Base-by-base conservation (phyloP, 805 yeast genomes). In the Yarrowia sp. region DNA sequence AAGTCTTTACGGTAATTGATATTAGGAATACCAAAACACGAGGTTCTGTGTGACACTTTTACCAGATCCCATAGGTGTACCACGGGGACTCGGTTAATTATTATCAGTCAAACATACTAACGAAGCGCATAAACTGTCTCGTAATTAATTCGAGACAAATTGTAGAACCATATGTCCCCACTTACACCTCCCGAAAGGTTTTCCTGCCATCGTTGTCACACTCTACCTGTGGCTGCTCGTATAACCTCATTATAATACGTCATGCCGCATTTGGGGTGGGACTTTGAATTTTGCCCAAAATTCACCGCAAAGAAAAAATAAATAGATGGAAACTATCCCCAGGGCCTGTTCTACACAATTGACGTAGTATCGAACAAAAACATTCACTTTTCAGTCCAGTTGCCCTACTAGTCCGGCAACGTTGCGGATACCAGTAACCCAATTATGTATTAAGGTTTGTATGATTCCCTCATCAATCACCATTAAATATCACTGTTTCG, bases 191-290 rank as follows among this genome's bases (percentile, higher is more conserved):
- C 17, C n/a, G n/a, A n/a, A n/a, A n/a, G n/a, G n/a, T n/a, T n/a
- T n/a, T n/a, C n/a, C 36, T 33, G 4, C 36, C 36, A 14, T 33
- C 19, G 7, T 5, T 7, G 10, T 35, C 5, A 9, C 40, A 35
- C 40, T n/a, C 16, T n/a, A 35, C 22, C 21, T 44, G 52, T 30
- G 35, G 52, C 52, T 46, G 35, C 54, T 48, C 54, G 54, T 48
- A 48, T 32, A 48, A 48, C 54, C 38, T 48, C 54, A 32, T 17
- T 17, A 17, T 12, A 19, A 26, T 26, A 21, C 54, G 38, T 48
- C 54, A 32, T 48, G 26, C 8, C 19, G 38, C 54, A 48, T 19
- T n/a, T 19, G 38, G 14, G 14, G 19, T 12, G 22, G 3, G 24
- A 8, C 43, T 7, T 4, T 19, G 16, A 17, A 38, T 10, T 10